These are phyloP conservation scores for Lentithecium fluviatile DNA, from an alignment of 495 filamentous ascomycete genomes.

Conservation along the genomic window DNA sequence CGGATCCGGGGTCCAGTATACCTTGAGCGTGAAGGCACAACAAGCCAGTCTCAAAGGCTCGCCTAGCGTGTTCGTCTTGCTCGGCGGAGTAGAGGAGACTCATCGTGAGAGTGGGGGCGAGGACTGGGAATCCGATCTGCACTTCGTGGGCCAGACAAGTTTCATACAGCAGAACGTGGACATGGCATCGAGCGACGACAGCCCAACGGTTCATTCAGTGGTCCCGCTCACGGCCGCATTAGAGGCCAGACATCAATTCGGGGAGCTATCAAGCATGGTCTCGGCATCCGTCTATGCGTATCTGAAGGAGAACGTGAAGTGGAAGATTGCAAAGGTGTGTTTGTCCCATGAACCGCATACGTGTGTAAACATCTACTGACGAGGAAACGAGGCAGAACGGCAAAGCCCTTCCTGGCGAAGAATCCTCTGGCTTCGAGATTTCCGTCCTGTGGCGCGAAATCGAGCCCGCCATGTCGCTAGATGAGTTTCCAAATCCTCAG, in stretches of 20 bases:
- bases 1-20: constrained; percentile 52
- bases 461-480: constrained; percentile 13
- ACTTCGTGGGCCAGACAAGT: constrained; percentile 46
- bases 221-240: constrained; percentile 59
- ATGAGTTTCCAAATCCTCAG: constrained; percentile 12
- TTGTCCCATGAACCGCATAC: not conserved
- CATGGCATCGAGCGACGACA: constrained; percentile 13
- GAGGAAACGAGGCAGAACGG: constrained; percentile 37
- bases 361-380: not conserved
- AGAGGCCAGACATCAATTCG: constrained; percentile 43
- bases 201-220: constrained; percentile 49
- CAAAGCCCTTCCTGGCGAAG: constrained; percentile 32
- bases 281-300: constrained; percentile 46
- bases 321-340: constrained; percentile 41
- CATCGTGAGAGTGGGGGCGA: constrained; percentile 44
- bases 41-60: constrained; percentile 57
- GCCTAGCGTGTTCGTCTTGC: constrained; percentile 61
- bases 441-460: constrained; percentile 42
- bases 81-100: constrained; percentile 29
- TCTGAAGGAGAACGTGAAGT: constrained; percentile 48
- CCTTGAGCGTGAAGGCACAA: constrained; percentile 57
- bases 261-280: constrained; percentile 47
- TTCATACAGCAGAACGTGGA: constrained; percentile 38
- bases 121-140: constrained; percentile 40
- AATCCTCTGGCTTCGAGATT: constrained; percentile 41